Percentiles rank a stretch among this genome's conserved stretches.
These are phyloP conservation scores for Pyricularia grisea DNA, from an alignment of 2,329 filamentous ascomycete species.

Conservation along the genomic window DNA sequence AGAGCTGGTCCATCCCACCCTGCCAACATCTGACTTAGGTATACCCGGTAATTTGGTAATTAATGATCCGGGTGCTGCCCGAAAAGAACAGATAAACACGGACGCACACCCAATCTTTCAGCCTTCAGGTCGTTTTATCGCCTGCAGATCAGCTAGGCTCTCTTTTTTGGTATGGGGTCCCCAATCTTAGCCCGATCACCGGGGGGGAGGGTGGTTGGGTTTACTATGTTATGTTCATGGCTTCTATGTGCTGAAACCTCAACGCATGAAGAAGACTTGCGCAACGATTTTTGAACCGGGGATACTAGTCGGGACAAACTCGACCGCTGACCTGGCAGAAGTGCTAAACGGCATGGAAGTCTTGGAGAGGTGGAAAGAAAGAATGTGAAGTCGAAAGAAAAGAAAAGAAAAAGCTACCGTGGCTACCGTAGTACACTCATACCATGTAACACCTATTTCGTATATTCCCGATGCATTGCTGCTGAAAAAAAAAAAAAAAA, in stretches of 20 bases:
- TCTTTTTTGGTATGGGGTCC: neutral
- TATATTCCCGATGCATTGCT: neutral
- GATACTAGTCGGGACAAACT: neutral
- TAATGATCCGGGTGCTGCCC: neutral
- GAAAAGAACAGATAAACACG: neutral
- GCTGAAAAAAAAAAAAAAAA: neutral
- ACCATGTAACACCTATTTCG: neutral
- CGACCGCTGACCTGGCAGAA: neutral
- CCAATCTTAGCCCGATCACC: neutral
- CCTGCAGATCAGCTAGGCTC: neutral
- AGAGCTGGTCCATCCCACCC: neutral
- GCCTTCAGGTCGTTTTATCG: neutral
- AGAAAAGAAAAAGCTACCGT: too few species aligned
- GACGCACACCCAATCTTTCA: neutral
- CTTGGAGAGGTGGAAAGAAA: too few species aligned
- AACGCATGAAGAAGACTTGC: neutral
- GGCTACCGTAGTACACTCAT: neutral
- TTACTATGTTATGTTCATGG: neutral
- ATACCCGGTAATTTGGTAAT: neutral
- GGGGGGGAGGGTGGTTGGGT: too few species aligned
- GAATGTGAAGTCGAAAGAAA: too few species aligned
- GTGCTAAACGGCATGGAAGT: too few species aligned
- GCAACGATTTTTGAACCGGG: neutral
- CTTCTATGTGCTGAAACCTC: neutral
- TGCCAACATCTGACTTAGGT: neutral